A percentile compares a stretch with the other conserved stretches of the same genome.
These are phyloP conservation scores for Mangifera indica DNA, from an alignment of 345 rosid species.

Conservation along the genomic window DNA sequence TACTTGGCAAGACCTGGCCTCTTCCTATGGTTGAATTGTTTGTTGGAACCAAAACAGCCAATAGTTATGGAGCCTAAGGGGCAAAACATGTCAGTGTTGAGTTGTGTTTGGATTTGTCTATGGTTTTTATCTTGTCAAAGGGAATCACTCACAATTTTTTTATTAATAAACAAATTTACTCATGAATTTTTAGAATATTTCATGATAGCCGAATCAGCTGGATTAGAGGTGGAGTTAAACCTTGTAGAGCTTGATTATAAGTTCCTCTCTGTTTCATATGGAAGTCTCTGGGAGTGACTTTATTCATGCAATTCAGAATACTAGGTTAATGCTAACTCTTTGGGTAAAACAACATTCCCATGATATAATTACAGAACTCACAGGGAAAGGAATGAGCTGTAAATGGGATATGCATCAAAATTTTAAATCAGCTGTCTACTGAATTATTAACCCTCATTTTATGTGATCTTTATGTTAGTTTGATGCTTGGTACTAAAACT, in stretches of 20 bases:
- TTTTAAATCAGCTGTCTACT: not conserved
- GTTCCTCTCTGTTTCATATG: not conserved
- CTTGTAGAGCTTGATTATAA: not conserved
- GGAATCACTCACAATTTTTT: too few species aligned
- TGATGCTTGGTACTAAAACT: constrained; percentile 21
- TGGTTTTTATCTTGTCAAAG: not conserved
- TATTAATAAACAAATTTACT: not conserved
- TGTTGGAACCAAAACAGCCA: not conserved
- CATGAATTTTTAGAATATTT: not conserved
- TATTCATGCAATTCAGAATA: not conserved
- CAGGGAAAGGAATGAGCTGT: not conserved
- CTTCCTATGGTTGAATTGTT: not conserved
- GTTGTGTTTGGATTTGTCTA: constrained; percentile 7
- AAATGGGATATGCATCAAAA: not conserved
- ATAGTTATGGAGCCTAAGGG: not conserved
- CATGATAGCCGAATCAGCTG: not conserved
- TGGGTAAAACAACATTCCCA: not conserved
- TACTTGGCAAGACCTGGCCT: not conserved
- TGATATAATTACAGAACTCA: not conserved
- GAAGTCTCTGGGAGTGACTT: not conserved
- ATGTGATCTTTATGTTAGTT: constrained; percentile 11
- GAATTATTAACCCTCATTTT: not conserved
- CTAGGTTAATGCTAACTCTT: not conserved
- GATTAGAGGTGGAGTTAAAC: not conserved
- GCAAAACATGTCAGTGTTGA: not conserved